Evolutionary conservation across 495 filamentous ascomycete genomes (phyloP), one percentile per base, ranked within the genome.

Genomic region (Aspergillus coremiiformis): DNA sequence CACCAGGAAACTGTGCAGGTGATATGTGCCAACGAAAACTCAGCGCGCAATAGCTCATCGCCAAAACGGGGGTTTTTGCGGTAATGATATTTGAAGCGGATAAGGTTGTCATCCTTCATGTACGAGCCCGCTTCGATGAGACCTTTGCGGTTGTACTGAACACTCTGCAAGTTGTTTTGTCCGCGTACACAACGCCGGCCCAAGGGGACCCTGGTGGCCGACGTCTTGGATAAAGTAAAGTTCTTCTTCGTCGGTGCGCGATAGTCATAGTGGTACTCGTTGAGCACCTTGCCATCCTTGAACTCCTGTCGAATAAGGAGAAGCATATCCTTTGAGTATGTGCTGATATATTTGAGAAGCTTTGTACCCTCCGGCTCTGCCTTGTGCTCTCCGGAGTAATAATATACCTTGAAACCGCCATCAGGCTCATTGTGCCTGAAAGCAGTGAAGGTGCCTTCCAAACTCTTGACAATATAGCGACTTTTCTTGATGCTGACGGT

Each of bases 1-100:
- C 75, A 78, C 80, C 80, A 84, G n/a, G 75, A 73, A 0, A 83
- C 77, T 12, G 71, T 76, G 49, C 71, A 76, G 48, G 69, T 78
- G 56, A 80, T 75, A 54, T 81, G 77, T 12, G 74, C 68, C 47
- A 82, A 62, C 3, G 73, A 70, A 54, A 76, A 83, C 51, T 82
- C 80, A 5, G 74, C 80, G 37, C 80, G 71, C 5, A 83, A 71
- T 11, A 83, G 66, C 49, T 80, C 79, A 53, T 80, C 80, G 15
- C 75, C 77, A 46, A 73, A 79, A 29, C 64, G 72, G 9, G 77
- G 71, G 47, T 74, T 77, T 56, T 81, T 81, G 44, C 78, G 76
- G 61, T 84, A 82, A 48, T 75, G 73, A 47, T 76, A 78, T 47
- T 77, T 74, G 72, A 82, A 84, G 24, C 73, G 69, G 26, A 82